A percentile compares a stretch with the other conserved stretches of the same genome.
Conservation (phyloP, 495 filamentous ascomycete genomes). For the Entonaema liquescens region DNA sequence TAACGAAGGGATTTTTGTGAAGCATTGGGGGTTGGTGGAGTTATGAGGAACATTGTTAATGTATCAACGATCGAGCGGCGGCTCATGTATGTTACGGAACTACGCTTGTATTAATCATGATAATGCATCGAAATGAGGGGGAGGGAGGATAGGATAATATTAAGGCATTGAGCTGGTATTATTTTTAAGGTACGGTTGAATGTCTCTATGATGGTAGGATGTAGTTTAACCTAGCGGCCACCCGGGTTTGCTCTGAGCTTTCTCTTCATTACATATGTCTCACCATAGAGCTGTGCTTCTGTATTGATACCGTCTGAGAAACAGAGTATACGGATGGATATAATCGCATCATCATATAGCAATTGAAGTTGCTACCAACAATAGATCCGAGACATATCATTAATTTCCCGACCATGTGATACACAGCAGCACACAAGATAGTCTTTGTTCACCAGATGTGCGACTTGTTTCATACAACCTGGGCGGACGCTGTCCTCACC, state of each 20-base stretch:
- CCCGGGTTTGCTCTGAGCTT: neutral
- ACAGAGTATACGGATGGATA: neutral
- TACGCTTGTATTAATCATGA: constrained; percentile 37
- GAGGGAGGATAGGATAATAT: constrained; percentile 16
- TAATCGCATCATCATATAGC: neutral
- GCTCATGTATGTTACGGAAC: constrained; percentile 27
- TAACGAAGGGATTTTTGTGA: constrained; percentile 66
- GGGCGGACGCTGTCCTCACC: neutral
- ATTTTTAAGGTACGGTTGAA: neutral
- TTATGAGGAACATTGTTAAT: constrained; percentile 28
- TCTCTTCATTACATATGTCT: neutral
- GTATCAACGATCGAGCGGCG: constrained; percentile 13
- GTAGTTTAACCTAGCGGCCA: neutral
- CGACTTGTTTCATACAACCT: constrained; percentile 6
- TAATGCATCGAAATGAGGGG: constrained; percentile 35
- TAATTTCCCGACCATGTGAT: constrained; percentile 5
- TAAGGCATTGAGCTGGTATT: constrained; percentile 4
- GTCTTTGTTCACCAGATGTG: constrained; percentile 11
- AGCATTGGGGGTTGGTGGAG: neutral
- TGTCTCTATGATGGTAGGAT: neutral
- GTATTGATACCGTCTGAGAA: neutral
- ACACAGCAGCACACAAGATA: constrained; percentile 6
- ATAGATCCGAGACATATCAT: constrained; percentile 1
- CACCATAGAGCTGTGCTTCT: neutral
- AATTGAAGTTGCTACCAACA: neutral